Base-by-base conservation (phyloP, 306 rosid genomes). In the Abrus pulchellus region DNA sequence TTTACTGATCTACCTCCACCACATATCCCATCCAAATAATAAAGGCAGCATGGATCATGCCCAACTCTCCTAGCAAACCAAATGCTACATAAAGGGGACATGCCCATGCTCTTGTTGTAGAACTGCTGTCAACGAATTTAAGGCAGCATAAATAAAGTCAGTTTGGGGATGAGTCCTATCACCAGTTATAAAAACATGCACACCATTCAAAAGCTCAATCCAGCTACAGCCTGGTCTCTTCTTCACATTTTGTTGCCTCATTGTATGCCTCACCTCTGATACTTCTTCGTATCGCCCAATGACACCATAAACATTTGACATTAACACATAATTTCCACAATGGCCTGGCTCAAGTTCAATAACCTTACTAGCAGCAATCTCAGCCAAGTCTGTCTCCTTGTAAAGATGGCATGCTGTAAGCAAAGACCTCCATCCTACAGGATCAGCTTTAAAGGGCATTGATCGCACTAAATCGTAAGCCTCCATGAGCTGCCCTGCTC, bases 191-290 rank as follows among this genome's bases (percentile, higher is more conserved):
- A 92, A 94, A 79, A 86, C 83, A 72, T 88, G 95, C 72, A 92
- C 82, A 28, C 97, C 97, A 84, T 86, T 83, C 81, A 86, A 78
- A 67, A 92, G 97, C 88, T 90, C 98, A 80, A 93, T 91, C 97
- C 95, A 92, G 81, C 97, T 91, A 85, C 92, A 92, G 1, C 97
- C 94, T 1, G 94, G 97, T 71, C 82, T 87, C 86, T 94, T 94
- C 81, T 85, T 89, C 67, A 94, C 94, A 80, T 89, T 89, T 56
- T 90, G 91, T 73, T 90, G 87, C 86, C 60, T 91, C 97, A 94
- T 91, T 33, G 90, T 66, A 63, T 87, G 71, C 79, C 97, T 91
- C 85, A 91, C 77, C 83, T 80, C 91, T 32, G 85, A 83, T 74
- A 90, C 97, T 68, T 92, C 93, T 57, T 89, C 97, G 36, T 87